Evolutionary conservation across 805 yeast species (phyloP).

Genomic region (Suhomyces xylopsoci): DNA sequence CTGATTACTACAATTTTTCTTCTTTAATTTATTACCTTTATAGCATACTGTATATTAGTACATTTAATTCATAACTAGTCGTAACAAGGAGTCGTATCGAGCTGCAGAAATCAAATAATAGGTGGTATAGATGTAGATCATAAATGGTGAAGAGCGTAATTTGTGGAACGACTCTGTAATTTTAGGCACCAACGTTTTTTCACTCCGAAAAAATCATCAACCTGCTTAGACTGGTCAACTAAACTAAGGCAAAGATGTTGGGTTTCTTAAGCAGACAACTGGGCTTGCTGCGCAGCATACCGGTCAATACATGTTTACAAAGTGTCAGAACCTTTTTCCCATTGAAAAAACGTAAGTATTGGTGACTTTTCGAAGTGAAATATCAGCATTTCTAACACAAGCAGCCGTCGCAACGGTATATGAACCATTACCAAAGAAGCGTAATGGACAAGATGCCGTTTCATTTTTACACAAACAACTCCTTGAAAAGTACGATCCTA

Average conservation of each 20-base stretch:
- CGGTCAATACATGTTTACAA: conserved; percentile 6
- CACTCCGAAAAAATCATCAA: conserved; percentile 3
- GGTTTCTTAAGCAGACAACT: conserved; percentile 7
- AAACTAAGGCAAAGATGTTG: conserved; percentile 7
- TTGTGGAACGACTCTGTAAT: conserved; percentile 4
- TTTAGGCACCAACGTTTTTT: conserved; percentile 6
- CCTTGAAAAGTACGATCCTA: conserved; percentile 61
- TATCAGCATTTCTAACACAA: conserved; percentile 1
- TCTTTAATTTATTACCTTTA: neutral
- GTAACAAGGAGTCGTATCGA: neutral
- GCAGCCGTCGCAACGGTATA: conserved; percentile 31
- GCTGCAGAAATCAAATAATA: neutral
- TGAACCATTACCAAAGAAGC: conserved; percentile 48
- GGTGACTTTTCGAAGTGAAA: neutral
- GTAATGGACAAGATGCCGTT: conserved; percentile 46
- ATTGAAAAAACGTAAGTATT: conserved; percentile 9
- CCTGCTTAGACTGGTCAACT: neutral
- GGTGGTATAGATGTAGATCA: too few species aligned
- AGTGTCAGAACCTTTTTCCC: conserved; percentile 18
- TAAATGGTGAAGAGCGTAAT: neutral
- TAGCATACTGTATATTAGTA: neutral
- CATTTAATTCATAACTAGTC: neutral
- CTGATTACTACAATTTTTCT: conserved; percentile 10
- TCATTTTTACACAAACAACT: conserved; percentile 50
- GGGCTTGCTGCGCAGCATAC: neutral